Base-by-base conservation (phyloP, 805 yeast genomes). In the Cyberlindnera veronae region DNA sequence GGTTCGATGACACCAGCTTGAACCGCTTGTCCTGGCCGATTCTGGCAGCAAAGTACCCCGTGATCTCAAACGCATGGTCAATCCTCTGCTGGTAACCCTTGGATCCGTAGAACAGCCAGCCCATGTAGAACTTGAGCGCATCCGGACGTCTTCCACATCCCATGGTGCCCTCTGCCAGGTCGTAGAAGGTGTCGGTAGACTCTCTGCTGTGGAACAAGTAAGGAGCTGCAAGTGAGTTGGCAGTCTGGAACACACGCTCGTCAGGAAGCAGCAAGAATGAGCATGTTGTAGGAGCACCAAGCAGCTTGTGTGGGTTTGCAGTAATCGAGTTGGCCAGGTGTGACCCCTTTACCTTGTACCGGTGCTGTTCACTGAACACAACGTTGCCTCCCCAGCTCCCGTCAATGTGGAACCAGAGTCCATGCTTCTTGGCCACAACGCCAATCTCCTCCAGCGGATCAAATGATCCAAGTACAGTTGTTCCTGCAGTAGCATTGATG, bases 311-410 rank as follows among this genome's bases (percentile, higher is more conserved):
- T 4, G 95, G 95, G 55, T 86, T 87, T 17, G 79, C 74, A 2
- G 95, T 86, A 41, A 86, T 69, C 10, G 90, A 81, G 60, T 86
- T 76, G 1, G 93, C 95, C 16, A 70, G 55, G 30, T 82, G 74
- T 23, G 74, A 59, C 2, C 95, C 95, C 14, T 61, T 55, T 45
- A 86, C 60, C 49, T 72, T 71, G 41, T 60, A 34, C 30, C 55
- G 60, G 39, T 77, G 75, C 10, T 49, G 64, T 0, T 59, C 50
- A 30, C 87, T 79, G 64, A 86, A 87, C 0, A 84, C 70, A 9
- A 83, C 80, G 52, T 87, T 87, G 8, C 91, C 95, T 24, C 95
- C 95, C 95, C 95, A 85, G 6, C 93, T 84, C 1, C 93, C 95
- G 62, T 86, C 95, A 29, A 86, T 75, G 59, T 86, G 95, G 56